Conservation (phyloP, 345 rosid genomes). For the Balakata baccata region DNA sequence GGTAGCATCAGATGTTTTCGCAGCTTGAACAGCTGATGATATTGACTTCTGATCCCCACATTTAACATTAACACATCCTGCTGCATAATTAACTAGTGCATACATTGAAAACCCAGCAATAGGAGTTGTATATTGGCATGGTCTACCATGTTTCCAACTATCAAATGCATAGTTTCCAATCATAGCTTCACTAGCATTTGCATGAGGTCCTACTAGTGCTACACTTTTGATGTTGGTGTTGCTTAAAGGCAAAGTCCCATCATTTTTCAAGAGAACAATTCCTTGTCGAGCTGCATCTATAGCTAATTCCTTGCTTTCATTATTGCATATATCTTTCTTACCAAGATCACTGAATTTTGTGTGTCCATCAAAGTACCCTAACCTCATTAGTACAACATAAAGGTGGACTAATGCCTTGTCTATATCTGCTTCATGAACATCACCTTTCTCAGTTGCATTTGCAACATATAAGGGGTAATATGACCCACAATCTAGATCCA, state of each 20-base stretch:
- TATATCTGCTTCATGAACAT: slow-evolving; percentile 7
- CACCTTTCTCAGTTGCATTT: slow-evolving; percentile 24
- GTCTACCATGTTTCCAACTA: too few relatives aligned
- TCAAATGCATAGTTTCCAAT: slow-evolving; percentile 23
- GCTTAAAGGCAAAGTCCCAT: slow-evolving; percentile 42
- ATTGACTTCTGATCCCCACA: too few relatives aligned
- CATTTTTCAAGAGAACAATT: slow-evolving; percentile 39
- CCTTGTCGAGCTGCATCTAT: slow-evolving; percentile 50
- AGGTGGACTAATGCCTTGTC: slow-evolving; percentile 37
- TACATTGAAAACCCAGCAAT: too few relatives aligned
- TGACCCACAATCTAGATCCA: slow-evolving; percentile 51
- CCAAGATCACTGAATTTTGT: slow-evolving; percentile 42
- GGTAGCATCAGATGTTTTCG: too few relatives aligned
- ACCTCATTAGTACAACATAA: slow-evolving; percentile 42
- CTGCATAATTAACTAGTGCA: too few relatives aligned
- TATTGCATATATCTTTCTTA: slow-evolving; percentile 39
- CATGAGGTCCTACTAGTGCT: slow-evolving; percentile 48
- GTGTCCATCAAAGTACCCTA: slow-evolving; percentile 50
- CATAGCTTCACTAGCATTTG: slow-evolving; percentile 41
- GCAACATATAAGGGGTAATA: slow-evolving; percentile 32
- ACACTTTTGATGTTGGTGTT: slow-evolving; percentile 15
- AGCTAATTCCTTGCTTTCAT: slow-evolving; percentile 33
- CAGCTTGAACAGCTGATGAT: too few relatives aligned
- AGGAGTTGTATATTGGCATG: too few relatives aligned
- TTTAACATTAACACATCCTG: too few relatives aligned